Base-by-base conservation (phyloP, 2,329 filamentous ascomycete species). In the Colletotrichum sublineola region DNA sequence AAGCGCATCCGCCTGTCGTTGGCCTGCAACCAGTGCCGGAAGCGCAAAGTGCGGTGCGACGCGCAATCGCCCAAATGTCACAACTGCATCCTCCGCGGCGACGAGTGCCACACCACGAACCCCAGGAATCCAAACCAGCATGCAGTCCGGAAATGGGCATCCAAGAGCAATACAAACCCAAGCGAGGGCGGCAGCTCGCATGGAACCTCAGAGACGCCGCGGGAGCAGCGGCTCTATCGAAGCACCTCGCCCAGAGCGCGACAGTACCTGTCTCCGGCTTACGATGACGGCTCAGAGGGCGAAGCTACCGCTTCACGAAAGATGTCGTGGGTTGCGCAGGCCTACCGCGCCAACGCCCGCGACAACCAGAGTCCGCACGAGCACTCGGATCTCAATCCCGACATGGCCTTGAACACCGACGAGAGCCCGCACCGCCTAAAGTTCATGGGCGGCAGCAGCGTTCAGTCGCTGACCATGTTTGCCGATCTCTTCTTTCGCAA, bases 71-170 rank as follows among this genome's bases (percentile, higher is more conserved):
- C 78, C 11, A 78, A 77, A 70, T 79, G 78, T 63, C 67, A 74
- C 14, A 79, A 79, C 58, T 79, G 77, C 74, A 88, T 65, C 46
- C 68, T 76, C 38, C 73, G 77, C 1, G 71, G 74, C 38, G 77
- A 78, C 52, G 63, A 71, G 1, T 78, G 76, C 58, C 74, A 77
- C 68, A 77, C 77, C 1, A 75, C 77, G 9, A 75, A 78, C 44
- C 76, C 74, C 29, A 73, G 77, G 2, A 74, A 76, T 8, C 76
- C 76, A 0, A 75, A 72, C 20, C 74, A 68, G 42, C 62, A 66
- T 0, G 72, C 71, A 20, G 69, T 75, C 5, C 76, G 76, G 1
- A 68, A 63, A 33, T 74, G 74, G 72, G 75, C 76, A 8, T 63
- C 74, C 20, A 74, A 76, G 38, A 69, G 74, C 31, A 67, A n/a